A percentile compares a stretch with the other conserved stretches of the same genome.
Evolutionary conservation across 106 monocot genomes (phyloP).

Genomic region (Allium cepa): DNA sequence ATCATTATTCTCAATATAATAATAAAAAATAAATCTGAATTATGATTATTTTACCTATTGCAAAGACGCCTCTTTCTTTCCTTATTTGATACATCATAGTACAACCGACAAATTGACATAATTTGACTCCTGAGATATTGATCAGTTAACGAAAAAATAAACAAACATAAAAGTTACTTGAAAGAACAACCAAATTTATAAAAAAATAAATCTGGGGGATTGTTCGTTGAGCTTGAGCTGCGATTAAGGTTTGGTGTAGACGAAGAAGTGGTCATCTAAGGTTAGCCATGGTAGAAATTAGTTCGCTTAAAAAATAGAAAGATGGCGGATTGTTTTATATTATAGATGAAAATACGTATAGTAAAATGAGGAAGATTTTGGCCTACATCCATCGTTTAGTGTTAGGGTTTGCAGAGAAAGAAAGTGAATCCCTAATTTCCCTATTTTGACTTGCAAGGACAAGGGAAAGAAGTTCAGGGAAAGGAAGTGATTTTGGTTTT

Average conservation of each 20-base stretch:
- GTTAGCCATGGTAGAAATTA: constrained; percentile 13
- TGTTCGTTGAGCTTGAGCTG: background rate
- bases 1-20: background rate
- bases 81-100: constrained; percentile 50
- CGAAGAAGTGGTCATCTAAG: constrained; percentile 28
- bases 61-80: constrained; percentile 68
- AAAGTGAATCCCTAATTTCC: too few relatives aligned
- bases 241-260: constrained; percentile 15
- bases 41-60: constrained; percentile 61
- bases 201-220: background rate
- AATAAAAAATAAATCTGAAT: background rate
- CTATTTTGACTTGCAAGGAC: too few relatives aligned
- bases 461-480: too few relatives aligned
- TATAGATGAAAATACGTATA: too few relatives aligned
- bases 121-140: constrained; percentile 6
- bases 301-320: background rate
- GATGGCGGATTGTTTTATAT: background rate
- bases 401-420: too few relatives aligned
- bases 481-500: too few relatives aligned
- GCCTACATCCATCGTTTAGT: too few relatives aligned
- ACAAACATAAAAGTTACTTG: background rate
- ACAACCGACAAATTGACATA: constrained; percentile 16
- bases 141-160: background rate
- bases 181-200: background rate
- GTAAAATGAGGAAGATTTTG: background rate